phyloP scores from a whole-genome alignment of 2,329 filamentous ascomycete species.

The Lachnum nothofagi region DNA sequence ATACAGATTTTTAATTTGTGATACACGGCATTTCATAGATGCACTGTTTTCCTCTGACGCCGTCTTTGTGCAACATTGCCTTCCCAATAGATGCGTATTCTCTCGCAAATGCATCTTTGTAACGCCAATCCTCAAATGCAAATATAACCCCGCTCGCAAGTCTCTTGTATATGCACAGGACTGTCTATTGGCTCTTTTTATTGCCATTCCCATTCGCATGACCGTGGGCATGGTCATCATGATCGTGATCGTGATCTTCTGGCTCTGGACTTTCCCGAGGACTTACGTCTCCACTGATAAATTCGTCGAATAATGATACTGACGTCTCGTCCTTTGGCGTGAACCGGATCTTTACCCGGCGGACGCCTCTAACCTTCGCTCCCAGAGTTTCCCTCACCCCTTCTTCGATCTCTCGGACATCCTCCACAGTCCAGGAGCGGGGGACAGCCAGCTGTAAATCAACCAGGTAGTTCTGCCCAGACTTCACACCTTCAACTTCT shows the following conservation, averaged over 20 bases:
- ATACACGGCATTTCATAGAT: constrained; percentile 18
- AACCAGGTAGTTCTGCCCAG: constrained; percentile 91
- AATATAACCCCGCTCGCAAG: constrained; percentile 1
- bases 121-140: constrained; percentile 14
- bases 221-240: constrained; percentile 36
- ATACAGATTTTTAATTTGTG: constrained; percentile 12
- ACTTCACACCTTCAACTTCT: constrained; percentile 84
- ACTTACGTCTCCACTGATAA: constrained; percentile 61
- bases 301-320: constrained; percentile 69
- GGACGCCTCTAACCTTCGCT: constrained; percentile 73
- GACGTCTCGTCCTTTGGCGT: constrained; percentile 59
- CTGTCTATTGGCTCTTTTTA: constrained; percentile 28
- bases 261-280: constrained; percentile 54
- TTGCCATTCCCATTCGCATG: constrained; percentile 20
- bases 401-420: constrained; percentile 66
- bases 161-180: constrained; percentile 15
- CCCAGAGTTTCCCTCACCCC: constrained; percentile 68
- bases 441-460: constrained; percentile 84
- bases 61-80: constrained; percentile 6
- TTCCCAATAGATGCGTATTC: background rate
- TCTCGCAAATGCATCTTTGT: background rate
- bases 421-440: constrained; percentile 66
- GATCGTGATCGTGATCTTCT: constrained; percentile 46
- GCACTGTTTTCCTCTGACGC: constrained; percentile 12
- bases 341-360: constrained; percentile 79